phyloP scores from a whole-genome alignment of 441 rosid species.

The Euphorbia celastroides region DNA sequence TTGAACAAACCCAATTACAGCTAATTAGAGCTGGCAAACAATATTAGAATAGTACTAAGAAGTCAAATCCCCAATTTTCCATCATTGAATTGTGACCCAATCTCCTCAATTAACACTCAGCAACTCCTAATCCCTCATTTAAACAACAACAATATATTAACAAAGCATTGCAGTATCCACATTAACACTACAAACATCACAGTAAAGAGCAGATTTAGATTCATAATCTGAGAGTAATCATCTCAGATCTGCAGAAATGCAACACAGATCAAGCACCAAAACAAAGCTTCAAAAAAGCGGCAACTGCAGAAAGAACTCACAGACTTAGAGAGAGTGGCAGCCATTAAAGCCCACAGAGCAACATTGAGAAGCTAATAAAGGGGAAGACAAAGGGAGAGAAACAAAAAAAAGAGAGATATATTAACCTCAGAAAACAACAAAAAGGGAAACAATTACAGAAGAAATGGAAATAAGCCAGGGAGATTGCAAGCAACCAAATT shows the following conservation, averaged over 20 bases:
- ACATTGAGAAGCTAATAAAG: neutral
- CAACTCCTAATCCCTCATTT: conserved; percentile 1
- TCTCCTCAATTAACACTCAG: neutral
- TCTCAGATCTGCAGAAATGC: conserved; percentile 30
- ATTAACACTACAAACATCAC: neutral
- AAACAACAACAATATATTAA: neutral
- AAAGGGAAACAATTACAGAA: neutral
- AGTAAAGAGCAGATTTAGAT: conserved; percentile 2
- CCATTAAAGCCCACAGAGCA: conserved; percentile 13
- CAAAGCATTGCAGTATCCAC: conserved; percentile 8
- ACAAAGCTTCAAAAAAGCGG: neutral
- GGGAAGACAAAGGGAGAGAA: neutral
- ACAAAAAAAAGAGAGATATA: neutral
- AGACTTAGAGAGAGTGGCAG: conserved; percentile 23
- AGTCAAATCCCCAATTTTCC: neutral
- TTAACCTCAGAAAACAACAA: conserved; percentile 15
- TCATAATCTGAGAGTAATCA: conserved; percentile 2
- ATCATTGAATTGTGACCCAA: neutral
- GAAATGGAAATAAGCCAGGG: neutral
- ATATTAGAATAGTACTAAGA: neutral
- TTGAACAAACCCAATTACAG: conserved; percentile 2
- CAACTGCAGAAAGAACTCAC: conserved; percentile 25
- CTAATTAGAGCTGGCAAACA: conserved; percentile 9
- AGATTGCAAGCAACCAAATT: conserved; percentile 7
- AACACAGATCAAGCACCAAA: neutral